A percentile compares a stretch with the other conserved stretches of the same genome.
phyloP scores from a whole-genome alignment of 306 rosid genomes.

The Fragaria iinumae region DNA sequence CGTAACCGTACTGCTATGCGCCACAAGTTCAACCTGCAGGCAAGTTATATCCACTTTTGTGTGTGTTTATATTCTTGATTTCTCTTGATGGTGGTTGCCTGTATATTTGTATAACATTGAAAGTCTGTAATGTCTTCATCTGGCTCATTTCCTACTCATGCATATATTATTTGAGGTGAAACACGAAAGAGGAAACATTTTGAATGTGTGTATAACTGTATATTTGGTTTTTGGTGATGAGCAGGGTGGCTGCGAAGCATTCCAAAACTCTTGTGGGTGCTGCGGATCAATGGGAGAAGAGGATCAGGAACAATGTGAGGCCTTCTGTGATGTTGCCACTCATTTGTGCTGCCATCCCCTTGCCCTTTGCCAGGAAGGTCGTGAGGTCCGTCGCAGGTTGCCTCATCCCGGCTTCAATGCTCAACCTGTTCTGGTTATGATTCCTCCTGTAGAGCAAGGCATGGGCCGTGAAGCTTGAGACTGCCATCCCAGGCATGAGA shows the following conservation, averaged over 20 bases:
- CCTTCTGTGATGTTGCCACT: constrained; percentile 72
- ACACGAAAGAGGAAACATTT: background rate
- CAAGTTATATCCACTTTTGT: constrained; percentile 27
- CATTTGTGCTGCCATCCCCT: constrained; percentile 84
- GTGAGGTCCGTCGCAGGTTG: constrained; percentile 85
- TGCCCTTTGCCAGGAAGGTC: constrained; percentile 96
- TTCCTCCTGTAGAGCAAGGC: constrained; percentile 82
- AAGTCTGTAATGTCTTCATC: background rate
- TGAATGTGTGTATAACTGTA: background rate
- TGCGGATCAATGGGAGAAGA: constrained; percentile 69
- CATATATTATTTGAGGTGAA: background rate
- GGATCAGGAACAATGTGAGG: constrained; percentile 72
- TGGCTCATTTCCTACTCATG: background rate
- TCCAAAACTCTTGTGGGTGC: constrained; percentile 81
- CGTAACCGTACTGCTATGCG: constrained; percentile 83
- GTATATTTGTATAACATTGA: background rate
- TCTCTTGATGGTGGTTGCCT: background rate
- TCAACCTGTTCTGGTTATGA: constrained; percentile 73
- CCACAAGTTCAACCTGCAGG: constrained; percentile 90
- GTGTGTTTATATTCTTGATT: background rate
- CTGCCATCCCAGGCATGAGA: constrained; percentile 8
- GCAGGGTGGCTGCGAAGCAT: constrained; percentile 79
- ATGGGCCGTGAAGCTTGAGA: constrained; percentile 74
- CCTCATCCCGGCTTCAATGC: constrained; percentile 91
- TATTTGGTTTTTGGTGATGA: constrained; percentile 22